phyloP scores from a whole-genome alignment of 1,139 yeast genomes.

The Pneumocystis carinii region DNA sequence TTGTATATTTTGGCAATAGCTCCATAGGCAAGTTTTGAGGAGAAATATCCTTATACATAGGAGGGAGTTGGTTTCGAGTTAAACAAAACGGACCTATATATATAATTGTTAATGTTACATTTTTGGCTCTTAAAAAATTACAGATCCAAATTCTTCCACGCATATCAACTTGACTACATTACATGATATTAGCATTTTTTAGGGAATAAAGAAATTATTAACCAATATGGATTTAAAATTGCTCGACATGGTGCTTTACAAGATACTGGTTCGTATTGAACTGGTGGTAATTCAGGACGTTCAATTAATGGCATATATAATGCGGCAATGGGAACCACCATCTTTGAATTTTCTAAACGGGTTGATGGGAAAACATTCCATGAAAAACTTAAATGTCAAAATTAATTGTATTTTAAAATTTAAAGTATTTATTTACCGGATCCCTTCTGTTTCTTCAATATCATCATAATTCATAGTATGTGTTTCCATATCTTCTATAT shows the following conservation, averaged over 20 bases:
- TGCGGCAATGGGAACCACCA: conserved; percentile 90
- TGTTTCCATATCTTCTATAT: conserved; percentile 3
- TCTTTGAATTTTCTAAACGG: conserved; percentile 75
- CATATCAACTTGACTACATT: conserved; percentile 47
- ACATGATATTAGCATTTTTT: conserved; percentile 23
- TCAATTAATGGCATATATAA: conserved; percentile 81
- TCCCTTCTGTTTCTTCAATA: conserved; percentile 57
- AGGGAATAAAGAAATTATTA: conserved; percentile 1
- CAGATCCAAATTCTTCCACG: conserved; percentile 78
- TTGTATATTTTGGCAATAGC: conserved; percentile 59
- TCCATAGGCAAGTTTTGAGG: conserved; percentile 80
- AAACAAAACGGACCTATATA: conserved; percentile 48
- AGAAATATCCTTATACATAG: conserved; percentile 73
- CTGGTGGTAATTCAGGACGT: conserved; percentile 63
- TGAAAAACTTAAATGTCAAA: conserved; percentile 60
- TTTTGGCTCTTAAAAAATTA: conserved; percentile 14
- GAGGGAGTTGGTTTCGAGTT: conserved; percentile 72
- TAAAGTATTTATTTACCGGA: neutral
- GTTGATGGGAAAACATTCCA: conserved; percentile 89
- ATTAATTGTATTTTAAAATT: neutral
- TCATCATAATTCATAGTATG: conserved; percentile 51
- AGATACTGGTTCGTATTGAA: conserved; percentile 77
- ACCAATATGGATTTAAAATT: conserved; percentile 66
- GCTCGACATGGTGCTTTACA: conserved; percentile 79
- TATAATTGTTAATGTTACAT: neutral